Evolutionary conservation across 805 yeast genomes (phyloP), one percentile per base, ranked within the genome.

Genomic region (Ogataea dorogensis): DNA sequence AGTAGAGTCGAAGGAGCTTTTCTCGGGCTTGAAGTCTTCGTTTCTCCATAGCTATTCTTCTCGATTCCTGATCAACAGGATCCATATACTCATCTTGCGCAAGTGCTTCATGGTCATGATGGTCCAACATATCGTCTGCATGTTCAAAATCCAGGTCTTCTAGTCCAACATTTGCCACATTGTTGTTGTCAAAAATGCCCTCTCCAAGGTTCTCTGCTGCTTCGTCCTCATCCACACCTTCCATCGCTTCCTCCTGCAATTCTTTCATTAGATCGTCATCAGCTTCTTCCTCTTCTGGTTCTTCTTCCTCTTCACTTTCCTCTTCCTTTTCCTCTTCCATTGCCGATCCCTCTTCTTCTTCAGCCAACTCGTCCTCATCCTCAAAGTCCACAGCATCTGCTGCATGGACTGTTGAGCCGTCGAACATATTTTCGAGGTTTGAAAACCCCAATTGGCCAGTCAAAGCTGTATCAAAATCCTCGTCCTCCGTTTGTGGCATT

Each of bases 331-430:
- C 65, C 36, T 70, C 72, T 27, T 31, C 48, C 12, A 42, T 50
- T 40, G 28, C 68, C 19, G 62, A 69, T 1, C 68, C 55, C 3
- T 19, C 26, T 38, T 86, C 95, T 29, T 89, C 96, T 16, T 89
- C 97, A 0, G 97, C 97, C 31, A 89, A 66, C 59, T 89, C 97
- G 48, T 89, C 97, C 52, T 86, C 94, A 56, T 86, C 96, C 53
- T 86, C 96, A 56, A 85, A 91, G 59, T 91, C 98, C 20, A 88
- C 68, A 7, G 98, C 98, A 58, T 89, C 91, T 5, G 77, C 96
- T 1, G 93, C 89, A 59, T 89, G 98, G 36, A 73, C 71, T 2
- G 85, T 65, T 59, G 74, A 64, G 13, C 75, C 80, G 20, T 65
- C 72, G 35, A 58, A 58, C 51, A 61, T 46, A 17, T 47, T 51